Base-by-base conservation (phyloP, 1,139 yeast genomes). In the Wickerhamomyces sp. region DNA sequence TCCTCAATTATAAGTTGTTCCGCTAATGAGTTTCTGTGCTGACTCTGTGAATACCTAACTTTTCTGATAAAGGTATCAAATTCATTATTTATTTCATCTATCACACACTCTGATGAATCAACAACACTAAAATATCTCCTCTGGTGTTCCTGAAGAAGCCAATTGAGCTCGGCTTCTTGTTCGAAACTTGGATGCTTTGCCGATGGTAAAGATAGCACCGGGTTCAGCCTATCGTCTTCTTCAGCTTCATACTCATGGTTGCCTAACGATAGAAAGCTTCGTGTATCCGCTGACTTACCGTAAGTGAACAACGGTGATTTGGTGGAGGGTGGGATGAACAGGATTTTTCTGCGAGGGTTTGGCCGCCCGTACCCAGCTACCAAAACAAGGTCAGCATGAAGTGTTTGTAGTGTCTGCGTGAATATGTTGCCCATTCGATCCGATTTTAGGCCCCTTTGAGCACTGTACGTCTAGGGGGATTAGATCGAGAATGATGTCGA, bases 301-400 rank as follows among this genome's bases (percentile, higher is more conserved):
- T 80, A 80, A 28, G 69, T 64, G 45, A 81, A 81, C 35, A 81
- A 58, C 1, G 88, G 88, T 34, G 74, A 72, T 46, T 75, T 72
- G 1, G 85, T 80, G 29, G 84, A 75, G 0, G 88, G 87, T 1
- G 87, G 86, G n/a, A 81, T 71, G 54, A 75, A 81, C 7, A 70
- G 47, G 16, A 70, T 59, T 41, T 69, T 66, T 37, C 75, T 53
- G 35, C 61, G 65, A 3, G 64, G 57, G 37, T 58, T 60, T 7
- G 62, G 66, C 27, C 61, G 58, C 36, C 67, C 67, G 48, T 61
- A 56, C 33, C 67, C 66, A 35, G 57, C 55, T 9, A 66, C 58
- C 33, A 60, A 49, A 24, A 61, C 51, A n/a, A n/a, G n/a, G 14
- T 54, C 52, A 10, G 64, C 60, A 28, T 59, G 63, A 5, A 60